Conservation (phyloP, 2,329 filamentous ascomycete genomes). For the Metarhizium robertsii region DNA sequence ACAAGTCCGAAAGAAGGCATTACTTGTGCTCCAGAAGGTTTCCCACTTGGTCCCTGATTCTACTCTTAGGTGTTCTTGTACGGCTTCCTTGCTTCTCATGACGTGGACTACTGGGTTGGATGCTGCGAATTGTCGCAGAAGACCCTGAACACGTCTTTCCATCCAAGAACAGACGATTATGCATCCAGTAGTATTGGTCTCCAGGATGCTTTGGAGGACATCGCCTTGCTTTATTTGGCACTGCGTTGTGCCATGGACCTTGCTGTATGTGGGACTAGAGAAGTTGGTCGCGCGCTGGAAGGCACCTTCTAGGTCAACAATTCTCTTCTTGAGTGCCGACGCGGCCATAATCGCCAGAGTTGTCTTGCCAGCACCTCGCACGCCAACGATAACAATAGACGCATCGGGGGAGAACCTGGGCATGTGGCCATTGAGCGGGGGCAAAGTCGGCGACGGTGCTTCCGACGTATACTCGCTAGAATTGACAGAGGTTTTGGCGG, state of each 20-base stretch:
- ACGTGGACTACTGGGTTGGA: slow-evolving; percentile 65
- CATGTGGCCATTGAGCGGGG: slow-evolving; percentile 18
- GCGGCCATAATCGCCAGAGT: slow-evolving; percentile 69
- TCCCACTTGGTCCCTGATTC: slow-evolving; percentile 45
- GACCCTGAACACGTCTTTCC: slow-evolving; percentile 50
- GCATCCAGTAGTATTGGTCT: slow-evolving; percentile 47
- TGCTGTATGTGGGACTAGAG: slow-evolving; percentile 54
- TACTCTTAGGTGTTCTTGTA: slow-evolving; percentile 53
- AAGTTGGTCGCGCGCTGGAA: slow-evolving; percentile 57
- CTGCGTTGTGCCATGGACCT: slow-evolving; percentile 48
- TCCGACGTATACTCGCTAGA: slow-evolving; percentile 8
- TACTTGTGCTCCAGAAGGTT: slow-evolving; percentile 48
- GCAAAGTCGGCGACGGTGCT: slow-evolving; percentile 15
- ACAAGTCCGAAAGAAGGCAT: slow-evolving; percentile 52
- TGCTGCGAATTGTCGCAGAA: slow-evolving; percentile 52
- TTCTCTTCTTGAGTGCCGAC: slow-evolving; percentile 55
- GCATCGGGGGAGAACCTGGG: slow-evolving; percentile 47
- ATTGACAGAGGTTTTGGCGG: not conserved
- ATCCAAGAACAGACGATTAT: slow-evolving; percentile 68
- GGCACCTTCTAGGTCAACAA: slow-evolving; percentile 59
- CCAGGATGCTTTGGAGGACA: slow-evolving; percentile 50
- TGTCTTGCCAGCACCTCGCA: slow-evolving; percentile 66
- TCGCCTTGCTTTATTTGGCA: slow-evolving; percentile 56
- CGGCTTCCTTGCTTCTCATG: slow-evolving; percentile 53
- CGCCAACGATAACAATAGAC: slow-evolving; percentile 64